Percentiles rank a stretch among this genome's conserved stretches.
Evolutionary conservation across 2,329 filamentous ascomycete species (phyloP).

Genomic region (Pseudogymnoascus sp.): DNA sequence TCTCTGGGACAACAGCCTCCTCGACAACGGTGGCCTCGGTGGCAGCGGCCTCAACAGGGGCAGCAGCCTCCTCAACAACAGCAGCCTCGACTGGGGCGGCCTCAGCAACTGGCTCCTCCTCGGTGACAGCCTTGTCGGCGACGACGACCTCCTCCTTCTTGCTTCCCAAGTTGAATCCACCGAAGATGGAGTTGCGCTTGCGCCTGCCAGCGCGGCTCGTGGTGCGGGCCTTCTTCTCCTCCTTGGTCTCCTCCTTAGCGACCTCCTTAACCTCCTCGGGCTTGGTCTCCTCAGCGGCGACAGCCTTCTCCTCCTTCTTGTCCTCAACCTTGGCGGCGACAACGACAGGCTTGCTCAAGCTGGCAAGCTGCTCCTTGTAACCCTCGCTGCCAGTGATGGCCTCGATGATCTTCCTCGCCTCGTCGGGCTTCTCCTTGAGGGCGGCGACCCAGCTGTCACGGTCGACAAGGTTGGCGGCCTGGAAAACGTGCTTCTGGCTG

Average conservation of each 20-base stretch:
- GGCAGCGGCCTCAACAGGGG: slow-evolving; percentile 27
- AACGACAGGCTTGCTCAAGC: slow-evolving; percentile 35
- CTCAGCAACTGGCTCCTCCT: slow-evolving; percentile 31
- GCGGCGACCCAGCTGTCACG: slow-evolving; percentile 89
- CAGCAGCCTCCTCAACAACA: slow-evolving; percentile 36
- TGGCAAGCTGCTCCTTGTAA: slow-evolving; percentile 61
- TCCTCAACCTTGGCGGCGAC: slow-evolving; percentile 33
- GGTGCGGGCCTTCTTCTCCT: slow-evolving; percentile 48
- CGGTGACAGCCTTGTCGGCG: slow-evolving; percentile 30
- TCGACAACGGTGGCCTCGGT: slow-evolving; percentile 27
- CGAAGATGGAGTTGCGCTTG: slow-evolving; percentile 61
- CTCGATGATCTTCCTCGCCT: slow-evolving; percentile 76
- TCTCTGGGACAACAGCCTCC: slow-evolving; percentile 20
- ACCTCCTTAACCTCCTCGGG: slow-evolving; percentile 32
- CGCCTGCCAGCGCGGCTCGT: slow-evolving; percentile 59
- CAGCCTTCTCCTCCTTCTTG: slow-evolving; percentile 31
- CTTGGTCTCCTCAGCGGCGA: slow-evolving; percentile 28
- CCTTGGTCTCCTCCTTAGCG: slow-evolving; percentile 35
- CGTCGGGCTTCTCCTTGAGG: slow-evolving; percentile 72
- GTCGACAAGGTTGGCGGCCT: slow-evolving; percentile 67
- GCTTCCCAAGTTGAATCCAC: slow-evolving; percentile 47
- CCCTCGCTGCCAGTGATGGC: slow-evolving; percentile 70
- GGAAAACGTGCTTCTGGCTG: slow-evolving; percentile 90
- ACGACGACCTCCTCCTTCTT: slow-evolving; percentile 47
- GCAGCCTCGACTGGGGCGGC: slow-evolving; percentile 21